Conservation (phyloP, 805 yeast genomes). For the Metschnikowia gelsemii region DNA sequence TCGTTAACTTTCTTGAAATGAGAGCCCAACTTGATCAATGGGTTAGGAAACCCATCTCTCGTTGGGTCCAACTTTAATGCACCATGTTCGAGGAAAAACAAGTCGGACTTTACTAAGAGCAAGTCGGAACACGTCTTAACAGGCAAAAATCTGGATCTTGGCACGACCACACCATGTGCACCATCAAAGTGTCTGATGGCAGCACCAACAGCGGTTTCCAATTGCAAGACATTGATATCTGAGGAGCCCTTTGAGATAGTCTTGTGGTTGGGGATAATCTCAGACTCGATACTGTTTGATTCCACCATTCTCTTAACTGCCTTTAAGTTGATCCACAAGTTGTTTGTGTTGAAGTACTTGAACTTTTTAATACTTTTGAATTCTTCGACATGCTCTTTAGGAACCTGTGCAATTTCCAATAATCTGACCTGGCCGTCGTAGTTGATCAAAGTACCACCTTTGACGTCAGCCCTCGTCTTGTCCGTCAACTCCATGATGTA, state of each 20-base stretch:
- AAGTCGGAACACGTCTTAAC: conserved; percentile 97
- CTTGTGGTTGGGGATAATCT: conserved; percentile 94
- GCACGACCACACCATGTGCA: conserved; percentile 97
- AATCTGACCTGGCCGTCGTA: conserved; percentile 93
- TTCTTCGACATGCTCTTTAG: conserved; percentile 97
- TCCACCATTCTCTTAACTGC: conserved; percentile 93
- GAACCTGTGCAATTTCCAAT: conserved; percentile 97
- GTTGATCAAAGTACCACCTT: conserved; percentile 97
- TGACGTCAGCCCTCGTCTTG: conserved; percentile 98
- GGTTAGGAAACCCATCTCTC: conserved; percentile 88
- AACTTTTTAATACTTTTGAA: conserved; percentile 97
- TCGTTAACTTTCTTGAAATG: conserved; percentile 94
- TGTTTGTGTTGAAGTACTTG: conserved; percentile 97
- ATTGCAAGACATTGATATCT: conserved; percentile 85
- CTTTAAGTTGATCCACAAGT: conserved; percentile 93
- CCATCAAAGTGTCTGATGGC: conserved; percentile 93
- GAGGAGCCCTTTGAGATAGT: conserved; percentile 72
- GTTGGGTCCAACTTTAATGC: conserved; percentile 78
- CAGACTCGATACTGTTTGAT: conserved; percentile 76
- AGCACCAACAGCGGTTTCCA: conserved; percentile 99
- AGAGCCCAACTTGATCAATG: conserved; percentile 93
- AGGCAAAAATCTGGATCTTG: conserved; percentile 96
- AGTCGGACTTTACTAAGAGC: conserved; percentile 90
- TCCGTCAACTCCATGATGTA: conserved; percentile 98
- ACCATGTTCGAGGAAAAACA: conserved; percentile 89